Conservation (phyloP, 176 grass and related monocot species). For the Oryza nivara region DNA sequence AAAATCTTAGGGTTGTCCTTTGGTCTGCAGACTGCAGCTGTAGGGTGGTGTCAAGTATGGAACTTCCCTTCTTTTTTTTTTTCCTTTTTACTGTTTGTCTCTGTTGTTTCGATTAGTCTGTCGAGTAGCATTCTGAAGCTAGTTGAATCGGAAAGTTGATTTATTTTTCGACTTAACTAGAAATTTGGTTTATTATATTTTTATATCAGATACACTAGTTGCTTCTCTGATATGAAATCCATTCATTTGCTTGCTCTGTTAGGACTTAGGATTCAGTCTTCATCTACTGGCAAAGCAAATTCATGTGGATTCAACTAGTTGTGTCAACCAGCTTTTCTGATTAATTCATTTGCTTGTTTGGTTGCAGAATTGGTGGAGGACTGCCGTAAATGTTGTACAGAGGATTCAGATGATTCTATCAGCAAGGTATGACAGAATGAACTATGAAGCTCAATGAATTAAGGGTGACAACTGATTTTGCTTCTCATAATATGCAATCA, state of each 20-base stretch:
- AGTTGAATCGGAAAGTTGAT: neutral
- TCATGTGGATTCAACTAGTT: neutral
- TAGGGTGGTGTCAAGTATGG: neutral
- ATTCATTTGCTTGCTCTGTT: neutral
- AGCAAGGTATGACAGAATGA: slow-evolving; percentile 64
- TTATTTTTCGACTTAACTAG: neutral
- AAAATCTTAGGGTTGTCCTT: neutral
- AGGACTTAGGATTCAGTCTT: neutral
- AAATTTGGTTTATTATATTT: neutral
- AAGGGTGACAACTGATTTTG: slow-evolving; percentile 14
- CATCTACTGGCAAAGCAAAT: neutral
- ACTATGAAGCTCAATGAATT: slow-evolving; percentile 29
- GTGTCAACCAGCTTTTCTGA: neutral
- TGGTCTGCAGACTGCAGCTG: neutral
- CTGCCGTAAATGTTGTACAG: slow-evolving; percentile 89
- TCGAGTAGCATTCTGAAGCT: slow-evolving; percentile 10
- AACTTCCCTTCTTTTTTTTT: neutral
- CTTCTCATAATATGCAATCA: neutral
- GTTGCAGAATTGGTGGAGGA: slow-evolving; percentile 80
- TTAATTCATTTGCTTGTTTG: slow-evolving; percentile 18
- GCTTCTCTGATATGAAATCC: slow-evolving; percentile 7
- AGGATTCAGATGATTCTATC: slow-evolving; percentile 96
- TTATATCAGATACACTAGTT: neutral
- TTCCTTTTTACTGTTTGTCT: neutral
- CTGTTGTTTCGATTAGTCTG: neutral